phyloP scores from a whole-genome alignment of 1,139 yeast genomes.

The Ogataea hybrid region DNA sequence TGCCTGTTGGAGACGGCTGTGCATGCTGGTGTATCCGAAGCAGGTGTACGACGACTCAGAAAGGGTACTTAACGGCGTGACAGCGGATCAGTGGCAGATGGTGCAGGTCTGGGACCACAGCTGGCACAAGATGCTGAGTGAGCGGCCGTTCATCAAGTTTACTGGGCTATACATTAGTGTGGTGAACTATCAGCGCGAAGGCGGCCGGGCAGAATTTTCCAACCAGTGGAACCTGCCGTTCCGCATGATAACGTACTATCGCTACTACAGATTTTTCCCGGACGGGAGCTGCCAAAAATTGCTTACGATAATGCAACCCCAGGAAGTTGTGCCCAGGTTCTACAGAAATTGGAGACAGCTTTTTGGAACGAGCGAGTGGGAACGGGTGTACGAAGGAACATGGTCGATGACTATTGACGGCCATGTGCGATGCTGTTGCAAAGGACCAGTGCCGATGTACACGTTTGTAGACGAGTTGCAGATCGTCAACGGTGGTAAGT shows the following conservation, averaged over 20 bases:
- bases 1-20: slow-evolving; percentile 55
- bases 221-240: slow-evolving; percentile 76
- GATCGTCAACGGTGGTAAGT: slow-evolving; percentile 54
- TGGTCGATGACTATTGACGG: slow-evolving; percentile 62
- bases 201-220: slow-evolving; percentile 64
- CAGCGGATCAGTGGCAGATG: slow-evolving; percentile 42
- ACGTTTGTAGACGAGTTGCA: slow-evolving; percentile 60
- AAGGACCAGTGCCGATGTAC: slow-evolving; percentile 64
- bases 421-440: slow-evolving; percentile 46
- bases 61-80: slow-evolving; percentile 37
- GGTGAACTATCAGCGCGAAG: slow-evolving; percentile 79
- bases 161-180: slow-evolving; percentile 85
- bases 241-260: slow-evolving; percentile 80
- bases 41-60: slow-evolving; percentile 45
- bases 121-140: slow-evolving; percentile 51
- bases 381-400: slow-evolving; percentile 44
- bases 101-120: slow-evolving; percentile 48
- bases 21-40: slow-evolving; percentile 52
- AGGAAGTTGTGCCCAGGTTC: slow-evolving; percentile 42
- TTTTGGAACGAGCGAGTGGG: slow-evolving; percentile 28
- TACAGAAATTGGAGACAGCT: slow-evolving; percentile 30
- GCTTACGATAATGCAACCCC: slow-evolving; percentile 66
- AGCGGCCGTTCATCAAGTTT: slow-evolving; percentile 73
- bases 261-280: slow-evolving; percentile 78
- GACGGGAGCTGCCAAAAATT: slow-evolving; percentile 74